These are phyloP conservation scores for Saturnispora dispora DNA, from an alignment of 805 yeast species.

Conservation along the genomic window DNA sequence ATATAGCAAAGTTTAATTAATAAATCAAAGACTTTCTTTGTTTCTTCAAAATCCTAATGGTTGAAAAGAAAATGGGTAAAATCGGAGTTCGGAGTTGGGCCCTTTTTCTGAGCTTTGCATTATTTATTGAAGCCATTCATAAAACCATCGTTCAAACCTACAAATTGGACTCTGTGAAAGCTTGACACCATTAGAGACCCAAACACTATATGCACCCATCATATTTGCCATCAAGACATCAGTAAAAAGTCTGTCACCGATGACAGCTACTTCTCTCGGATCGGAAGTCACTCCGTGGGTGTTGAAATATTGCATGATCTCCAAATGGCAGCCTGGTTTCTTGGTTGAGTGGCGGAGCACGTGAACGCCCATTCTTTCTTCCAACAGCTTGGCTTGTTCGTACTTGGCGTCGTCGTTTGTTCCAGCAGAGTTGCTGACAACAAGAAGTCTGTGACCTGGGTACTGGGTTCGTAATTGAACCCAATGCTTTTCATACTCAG, in stretches of 20 bases:
- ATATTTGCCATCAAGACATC: slow-evolving; percentile 90
- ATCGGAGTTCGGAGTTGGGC: neutral
- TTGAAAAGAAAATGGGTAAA: neutral
- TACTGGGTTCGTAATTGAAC: slow-evolving; percentile 40
- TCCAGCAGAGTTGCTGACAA: slow-evolving; percentile 92
- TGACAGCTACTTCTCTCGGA: slow-evolving; percentile 65
- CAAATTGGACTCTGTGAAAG: slow-evolving; percentile 43
- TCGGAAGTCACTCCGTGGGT: slow-evolving; percentile 34
- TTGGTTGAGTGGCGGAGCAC: slow-evolving; percentile 66
- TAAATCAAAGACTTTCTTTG: neutral
- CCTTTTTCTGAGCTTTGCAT: neutral
- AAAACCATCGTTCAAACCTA: slow-evolving; percentile 38
- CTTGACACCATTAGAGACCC: slow-evolving; percentile 75
- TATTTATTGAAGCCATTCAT: slow-evolving; percentile 5
- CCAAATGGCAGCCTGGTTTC: slow-evolving; percentile 73
- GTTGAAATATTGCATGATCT: slow-evolving; percentile 53
- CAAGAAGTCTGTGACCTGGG: slow-evolving; percentile 55
- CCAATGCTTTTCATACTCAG: slow-evolving; percentile 56
- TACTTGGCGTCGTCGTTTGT: slow-evolving; percentile 61
- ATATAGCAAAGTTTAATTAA: neutral
- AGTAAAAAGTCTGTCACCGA: slow-evolving; percentile 88
- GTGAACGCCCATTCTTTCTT: slow-evolving; percentile 54
- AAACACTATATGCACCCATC: slow-evolving; percentile 81
- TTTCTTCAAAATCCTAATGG: neutral
- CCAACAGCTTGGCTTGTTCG: slow-evolving; percentile 53